Evolutionary conservation across 2,329 filamentous ascomycete species (phyloP).

Genomic region (Epichloe sibirici): DNA sequence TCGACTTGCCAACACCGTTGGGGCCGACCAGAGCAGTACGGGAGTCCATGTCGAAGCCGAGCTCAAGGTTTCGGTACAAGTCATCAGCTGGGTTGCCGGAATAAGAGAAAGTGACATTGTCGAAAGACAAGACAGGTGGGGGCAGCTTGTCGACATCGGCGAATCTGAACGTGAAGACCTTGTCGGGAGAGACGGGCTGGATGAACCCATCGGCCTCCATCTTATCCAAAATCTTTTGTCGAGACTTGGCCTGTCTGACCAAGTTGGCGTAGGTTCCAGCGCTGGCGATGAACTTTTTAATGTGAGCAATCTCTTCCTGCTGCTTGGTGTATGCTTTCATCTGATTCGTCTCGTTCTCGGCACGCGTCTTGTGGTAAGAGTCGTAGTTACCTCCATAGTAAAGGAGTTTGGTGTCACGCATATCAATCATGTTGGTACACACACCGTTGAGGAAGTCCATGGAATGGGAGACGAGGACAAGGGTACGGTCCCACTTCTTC

Average conservation of each 20-base stretch:
- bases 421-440: constrained; percentile 96
- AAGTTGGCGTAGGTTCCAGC: constrained; percentile 99
- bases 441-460: constrained; percentile 99
- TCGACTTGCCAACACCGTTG: constrained; percentile 99
- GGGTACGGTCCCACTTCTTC: constrained; percentile 98
- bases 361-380: constrained; percentile 86
- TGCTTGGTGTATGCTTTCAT: constrained; percentile 99
- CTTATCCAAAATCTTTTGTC: constrained; percentile 99
- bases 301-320: constrained; percentile 97
- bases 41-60: constrained; percentile 99
- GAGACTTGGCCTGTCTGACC: constrained; percentile 95
- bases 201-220: constrained; percentile 99
- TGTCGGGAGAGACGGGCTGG: constrained; percentile 73
- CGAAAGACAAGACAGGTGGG: constrained; percentile 89
- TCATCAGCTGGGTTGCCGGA: constrained; percentile 81
- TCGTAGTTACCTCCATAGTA: constrained; percentile 99
- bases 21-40: constrained; percentile 92
- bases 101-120: constrained; percentile 97
- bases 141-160: constrained; percentile 99
- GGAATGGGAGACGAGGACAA: constrained; percentile 93
- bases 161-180: constrained; percentile 94
- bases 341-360: constrained; percentile 94
- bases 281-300: constrained; percentile 99
- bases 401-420: constrained; percentile 75
- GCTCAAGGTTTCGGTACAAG: constrained; percentile 90